Evolutionary conservation across 257 asterid species (phyloP).

Genomic region (Ilex aquifolium): DNA sequence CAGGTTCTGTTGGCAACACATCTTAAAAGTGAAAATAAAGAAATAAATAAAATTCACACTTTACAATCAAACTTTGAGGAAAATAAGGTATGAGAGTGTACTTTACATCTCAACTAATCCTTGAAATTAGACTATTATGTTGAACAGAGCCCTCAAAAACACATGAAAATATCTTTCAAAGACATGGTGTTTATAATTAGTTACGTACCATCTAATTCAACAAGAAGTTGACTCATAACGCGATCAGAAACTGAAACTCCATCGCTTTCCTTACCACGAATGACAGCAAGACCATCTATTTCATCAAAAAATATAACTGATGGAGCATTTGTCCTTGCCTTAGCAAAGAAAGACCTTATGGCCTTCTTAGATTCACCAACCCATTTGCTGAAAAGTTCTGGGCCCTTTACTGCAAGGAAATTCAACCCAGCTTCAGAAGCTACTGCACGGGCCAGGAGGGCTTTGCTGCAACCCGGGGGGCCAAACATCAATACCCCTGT

Average conservation of each 20-base stretch:
- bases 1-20: no score
- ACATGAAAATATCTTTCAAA: not conserved
- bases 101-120: not conserved
- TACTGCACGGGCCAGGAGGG: conserved; percentile 95
- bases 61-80: not conserved
- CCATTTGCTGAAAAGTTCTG: conserved; percentile 95
- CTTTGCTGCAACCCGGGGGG: conserved; percentile 98
- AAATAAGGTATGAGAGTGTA: not conserved
- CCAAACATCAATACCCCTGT: conserved; percentile 86
- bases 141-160: no score
- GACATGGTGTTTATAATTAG: not conserved
- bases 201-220: conserved; percentile 79
- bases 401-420: conserved; percentile 95
- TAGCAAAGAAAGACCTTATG: conserved; percentile 73
- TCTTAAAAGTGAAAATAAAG: no score
- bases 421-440: conserved; percentile 93
- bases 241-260: conserved; percentile 96
- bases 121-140: no score
- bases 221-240: conserved; percentile 94
- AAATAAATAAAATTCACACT: no score
- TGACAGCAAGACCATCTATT: conserved; percentile 84
- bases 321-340: conserved; percentile 92
- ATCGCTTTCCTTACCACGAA: conserved; percentile 89
- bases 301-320: conserved; percentile 93
- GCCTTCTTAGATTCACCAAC: conserved; percentile 99